phyloP scores from a whole-genome alignment of 768 basidiomycete genomes.

The Tylopilus plumbeoviolaceoides region DNA sequence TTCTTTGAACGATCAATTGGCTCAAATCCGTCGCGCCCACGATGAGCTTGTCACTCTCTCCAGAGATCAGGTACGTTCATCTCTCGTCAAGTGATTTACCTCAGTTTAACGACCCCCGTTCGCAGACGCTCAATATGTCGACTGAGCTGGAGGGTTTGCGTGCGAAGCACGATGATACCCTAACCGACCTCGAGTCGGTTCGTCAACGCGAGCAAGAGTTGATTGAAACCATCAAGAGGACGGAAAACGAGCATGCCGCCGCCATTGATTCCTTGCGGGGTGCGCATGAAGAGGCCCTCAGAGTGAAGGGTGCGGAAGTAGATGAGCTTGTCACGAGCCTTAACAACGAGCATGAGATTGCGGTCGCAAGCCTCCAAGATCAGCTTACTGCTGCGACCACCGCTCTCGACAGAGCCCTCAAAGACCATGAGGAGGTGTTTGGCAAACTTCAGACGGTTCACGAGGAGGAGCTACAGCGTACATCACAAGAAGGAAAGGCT shows the following conservation, averaged over 20 bases:
- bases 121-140: slow-evolving; percentile 81
- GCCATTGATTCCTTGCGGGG: slow-evolving; percentile 45
- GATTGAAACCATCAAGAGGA: slow-evolving; percentile 43
- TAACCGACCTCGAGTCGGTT: slow-evolving; percentile 50
- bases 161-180: slow-evolving; percentile 51
- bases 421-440: slow-evolving; percentile 58
- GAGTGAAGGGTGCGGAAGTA: slow-evolving; percentile 39
- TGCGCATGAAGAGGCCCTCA: slow-evolving; percentile 44
- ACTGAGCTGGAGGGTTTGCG: slow-evolving; percentile 77
- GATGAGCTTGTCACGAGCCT: slow-evolving; percentile 41
- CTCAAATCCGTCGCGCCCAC: slow-evolving; percentile 68
- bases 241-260: slow-evolving; percentile 45
- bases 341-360: slow-evolving; percentile 46
- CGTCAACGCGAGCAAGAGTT: slow-evolving; percentile 56
- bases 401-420: slow-evolving; percentile 44
- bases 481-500: slow-evolving; percentile 52
- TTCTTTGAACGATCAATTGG: slow-evolving; percentile 61
- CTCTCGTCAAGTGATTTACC: not conserved
- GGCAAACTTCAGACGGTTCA: slow-evolving; percentile 54
- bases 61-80: slow-evolving; percentile 66
- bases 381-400: slow-evolving; percentile 43
- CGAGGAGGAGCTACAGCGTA: slow-evolving; percentile 48
- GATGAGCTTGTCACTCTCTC: slow-evolving; percentile 80
- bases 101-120: not conserved
- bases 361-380: slow-evolving; percentile 36